Conservation (phyloP, 2,329 filamentous ascomycete genomes). For the Verticillium alfalfae region DNA sequence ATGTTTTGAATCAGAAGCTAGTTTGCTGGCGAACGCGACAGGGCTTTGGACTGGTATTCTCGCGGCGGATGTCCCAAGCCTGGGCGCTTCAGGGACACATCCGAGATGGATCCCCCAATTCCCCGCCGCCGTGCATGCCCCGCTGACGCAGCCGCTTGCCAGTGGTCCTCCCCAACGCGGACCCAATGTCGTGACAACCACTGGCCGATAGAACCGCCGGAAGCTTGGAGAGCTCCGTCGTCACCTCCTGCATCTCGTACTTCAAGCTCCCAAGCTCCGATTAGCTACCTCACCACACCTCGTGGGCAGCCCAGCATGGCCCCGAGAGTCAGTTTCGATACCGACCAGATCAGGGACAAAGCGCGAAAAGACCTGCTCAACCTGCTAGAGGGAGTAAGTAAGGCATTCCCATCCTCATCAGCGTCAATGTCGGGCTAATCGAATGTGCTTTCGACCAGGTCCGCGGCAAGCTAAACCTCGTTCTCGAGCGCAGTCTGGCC, state of each 20-base stretch:
- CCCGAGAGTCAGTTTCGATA: slow-evolving; percentile 65
- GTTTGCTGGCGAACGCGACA: too few relatives aligned
- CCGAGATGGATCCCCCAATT: background rate
- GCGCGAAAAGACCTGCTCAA: slow-evolving; percentile 84
- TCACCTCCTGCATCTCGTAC: slow-evolving; percentile 7
- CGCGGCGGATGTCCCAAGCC: too few relatives aligned
- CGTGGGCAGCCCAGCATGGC: slow-evolving; percentile 59
- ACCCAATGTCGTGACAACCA: background rate
- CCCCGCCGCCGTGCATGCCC: background rate
- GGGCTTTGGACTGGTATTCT: too few relatives aligned
- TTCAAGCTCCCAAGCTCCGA: background rate
- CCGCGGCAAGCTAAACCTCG: slow-evolving; percentile 96
- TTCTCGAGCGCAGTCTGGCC: slow-evolving; percentile 85
- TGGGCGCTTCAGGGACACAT: too few relatives aligned
- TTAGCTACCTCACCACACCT: background rate
- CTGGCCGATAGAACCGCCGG: background rate
- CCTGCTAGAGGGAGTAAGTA: slow-evolving; percentile 90
- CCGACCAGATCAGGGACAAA: slow-evolving; percentile 71
- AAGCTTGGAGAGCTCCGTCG: background rate
- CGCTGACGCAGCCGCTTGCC: background rate
- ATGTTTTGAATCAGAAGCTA: too few relatives aligned
- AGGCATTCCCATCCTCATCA: slow-evolving; percentile 2
- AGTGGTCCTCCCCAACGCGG: background rate
- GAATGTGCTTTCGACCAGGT: slow-evolving; percentile 51
- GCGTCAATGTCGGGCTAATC: background rate